These are phyloP conservation scores for Talaromyces rugulosus DNA, from an alignment of 2,329 filamentous ascomycete genomes.

Conservation along the genomic window DNA sequence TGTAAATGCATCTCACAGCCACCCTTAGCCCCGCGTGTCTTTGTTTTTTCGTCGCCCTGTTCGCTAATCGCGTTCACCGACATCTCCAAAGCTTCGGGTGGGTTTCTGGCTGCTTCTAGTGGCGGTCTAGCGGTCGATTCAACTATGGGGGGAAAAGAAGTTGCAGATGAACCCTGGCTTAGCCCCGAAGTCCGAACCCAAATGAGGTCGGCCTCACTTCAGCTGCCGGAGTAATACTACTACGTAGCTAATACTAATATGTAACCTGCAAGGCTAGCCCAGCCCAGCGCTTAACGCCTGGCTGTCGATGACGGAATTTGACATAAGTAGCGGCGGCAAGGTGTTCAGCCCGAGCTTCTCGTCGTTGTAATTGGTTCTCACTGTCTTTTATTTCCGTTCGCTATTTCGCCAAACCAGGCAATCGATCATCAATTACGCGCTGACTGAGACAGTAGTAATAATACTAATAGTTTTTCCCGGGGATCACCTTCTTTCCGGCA, in stretches of 20 bases:
- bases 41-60: neutral
- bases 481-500: neutral
- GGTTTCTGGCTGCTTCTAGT: neutral
- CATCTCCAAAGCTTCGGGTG: neutral
- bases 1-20: neutral
- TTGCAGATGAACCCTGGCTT: neutral
- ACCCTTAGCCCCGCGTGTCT: neutral
- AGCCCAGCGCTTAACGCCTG: neutral
- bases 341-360: neutral
- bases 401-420: neutral
- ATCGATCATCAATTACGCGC: neutral
- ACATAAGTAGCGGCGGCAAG: neutral
- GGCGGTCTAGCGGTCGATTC: neutral
- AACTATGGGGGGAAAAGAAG: too few relatives aligned
- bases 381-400: neutral
- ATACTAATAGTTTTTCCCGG: neutral
- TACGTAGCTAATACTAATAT: too few relatives aligned
- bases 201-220: neutral
- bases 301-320: neutral
- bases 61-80: neutral
- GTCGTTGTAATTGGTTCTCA: too few relatives aligned
- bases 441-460: neutral
- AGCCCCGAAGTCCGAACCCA: neutral
- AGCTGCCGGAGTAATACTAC: neutral
- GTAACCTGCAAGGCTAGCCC: neutral